phyloP scores from a whole-genome alignment of 2,329 filamentous ascomycete species.

The Cercospora sesami region DNA sequence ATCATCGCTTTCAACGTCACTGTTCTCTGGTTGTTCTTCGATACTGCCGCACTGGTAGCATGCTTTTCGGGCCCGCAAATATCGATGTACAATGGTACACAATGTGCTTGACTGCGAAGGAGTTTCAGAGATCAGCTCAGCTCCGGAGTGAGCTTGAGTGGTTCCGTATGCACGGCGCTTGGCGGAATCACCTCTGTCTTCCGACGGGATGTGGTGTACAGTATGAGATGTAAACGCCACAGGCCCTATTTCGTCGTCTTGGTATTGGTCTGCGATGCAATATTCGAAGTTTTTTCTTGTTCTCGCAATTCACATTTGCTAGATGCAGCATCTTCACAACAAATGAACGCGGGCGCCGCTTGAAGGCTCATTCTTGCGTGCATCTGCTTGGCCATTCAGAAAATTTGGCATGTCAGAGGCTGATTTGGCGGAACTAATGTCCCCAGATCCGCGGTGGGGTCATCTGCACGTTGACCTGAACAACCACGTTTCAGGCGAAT shows the following conservation, averaged over 20 bases:
- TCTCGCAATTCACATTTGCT: neutral
- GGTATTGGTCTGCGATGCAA: neutral
- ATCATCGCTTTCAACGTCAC: neutral
- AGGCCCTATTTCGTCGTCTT: neutral
- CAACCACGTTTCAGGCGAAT: neutral
- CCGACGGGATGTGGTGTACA: neutral
- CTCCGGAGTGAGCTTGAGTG: neutral
- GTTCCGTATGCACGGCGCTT: conserved; percentile 3
- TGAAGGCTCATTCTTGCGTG: neutral
- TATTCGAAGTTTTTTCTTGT: neutral
- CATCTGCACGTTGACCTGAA: neutral
- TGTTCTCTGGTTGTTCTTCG: neutral
- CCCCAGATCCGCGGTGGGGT: neutral
- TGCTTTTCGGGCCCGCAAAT: neutral
- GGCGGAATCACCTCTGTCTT: neutral
- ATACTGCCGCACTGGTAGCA: neutral
- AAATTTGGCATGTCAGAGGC: neutral
- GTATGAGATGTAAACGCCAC: neutral
- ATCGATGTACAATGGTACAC: neutral
- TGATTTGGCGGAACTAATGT: neutral
- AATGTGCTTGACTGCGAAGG: neutral
- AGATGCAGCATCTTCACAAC: neutral
- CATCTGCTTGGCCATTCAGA: neutral
- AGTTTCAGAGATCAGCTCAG: neutral
- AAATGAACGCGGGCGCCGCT: too few species aligned